Conservation (phyloP, 345 rosid genomes). For the Mangifera indica region DNA sequence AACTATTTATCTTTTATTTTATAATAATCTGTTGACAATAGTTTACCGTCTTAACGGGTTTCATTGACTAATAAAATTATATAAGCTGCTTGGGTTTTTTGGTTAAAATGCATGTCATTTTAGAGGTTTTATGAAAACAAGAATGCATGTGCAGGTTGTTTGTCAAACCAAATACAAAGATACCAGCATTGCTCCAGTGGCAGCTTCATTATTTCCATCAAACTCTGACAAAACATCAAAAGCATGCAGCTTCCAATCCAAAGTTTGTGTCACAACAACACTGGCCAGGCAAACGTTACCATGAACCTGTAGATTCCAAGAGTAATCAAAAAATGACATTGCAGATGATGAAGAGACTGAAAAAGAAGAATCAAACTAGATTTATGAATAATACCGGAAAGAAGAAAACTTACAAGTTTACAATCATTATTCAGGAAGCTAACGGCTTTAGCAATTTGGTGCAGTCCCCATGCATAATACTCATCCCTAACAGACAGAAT, state of each 20-base stretch:
- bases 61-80: neutral
- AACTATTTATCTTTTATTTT: neutral
- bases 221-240: slow-evolving; percentile 93
- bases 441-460: slow-evolving; percentile 94
- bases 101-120: neutral
- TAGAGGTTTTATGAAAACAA: neutral
- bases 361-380: neutral
- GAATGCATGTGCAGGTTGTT: neutral
- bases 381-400: neutral
- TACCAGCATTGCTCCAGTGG: slow-evolving; percentile 98
- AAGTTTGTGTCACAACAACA: slow-evolving; percentile 89
- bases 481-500: slow-evolving; percentile 63
- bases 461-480: slow-evolving; percentile 90
- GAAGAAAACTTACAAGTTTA: slow-evolving; percentile 69
- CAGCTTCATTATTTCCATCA: slow-evolving; percentile 79
- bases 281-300: slow-evolving; percentile 93
- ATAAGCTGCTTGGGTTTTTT: slow-evolving; percentile 3
- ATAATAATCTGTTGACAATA: neutral
- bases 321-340: slow-evolving; percentile 13
- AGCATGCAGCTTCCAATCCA: slow-evolving; percentile 99
- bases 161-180: slow-evolving; percentile 15
- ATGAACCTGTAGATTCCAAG: slow-evolving; percentile 65
- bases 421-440: slow-evolving; percentile 99
- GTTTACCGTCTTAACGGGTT: no score
- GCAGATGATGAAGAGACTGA: neutral